Percentiles rank a stretch among this genome's conserved stretches.
These are phyloP conservation scores for Hansenula sp. DNA, from an alignment of 1,139 yeast species.

Conservation along the genomic window DNA sequence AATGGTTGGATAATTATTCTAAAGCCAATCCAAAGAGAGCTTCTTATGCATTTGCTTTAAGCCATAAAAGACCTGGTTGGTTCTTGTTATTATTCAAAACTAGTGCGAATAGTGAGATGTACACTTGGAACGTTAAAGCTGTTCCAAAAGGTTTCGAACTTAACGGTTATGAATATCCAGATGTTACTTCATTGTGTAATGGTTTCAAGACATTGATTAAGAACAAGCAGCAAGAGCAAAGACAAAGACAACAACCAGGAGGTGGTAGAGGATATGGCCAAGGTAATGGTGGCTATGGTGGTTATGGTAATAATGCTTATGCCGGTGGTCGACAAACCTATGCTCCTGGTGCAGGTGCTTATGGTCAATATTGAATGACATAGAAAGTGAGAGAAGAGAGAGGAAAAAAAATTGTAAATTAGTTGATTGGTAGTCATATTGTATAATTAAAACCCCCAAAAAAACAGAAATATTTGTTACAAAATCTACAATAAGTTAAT, in stretches of 20 bases:
- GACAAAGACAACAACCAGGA: conserved; percentile 2
- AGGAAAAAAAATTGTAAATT: neutral
- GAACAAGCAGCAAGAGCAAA: conserved; percentile 7
- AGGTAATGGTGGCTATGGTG: neutral
- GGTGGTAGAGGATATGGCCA: neutral
- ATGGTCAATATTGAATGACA: conserved; percentile 1
- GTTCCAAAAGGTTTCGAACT: conserved; percentile 82
- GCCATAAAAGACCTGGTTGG: conserved; percentile 91
- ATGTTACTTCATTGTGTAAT: conserved; percentile 81
- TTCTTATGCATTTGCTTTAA: conserved; percentile 87
- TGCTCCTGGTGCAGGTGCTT: neutral
- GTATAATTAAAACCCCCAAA: too few relatives aligned
- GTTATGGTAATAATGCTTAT: neutral
- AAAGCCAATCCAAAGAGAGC: conserved; percentile 89
- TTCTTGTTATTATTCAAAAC: conserved; percentile 81
- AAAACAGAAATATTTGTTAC: too few relatives aligned
- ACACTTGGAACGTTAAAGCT: conserved; percentile 87
- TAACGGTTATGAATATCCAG: conserved; percentile 78
- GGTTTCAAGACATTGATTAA: conserved; percentile 72
- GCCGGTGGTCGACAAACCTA: neutral
- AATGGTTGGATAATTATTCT: conserved; percentile 86
- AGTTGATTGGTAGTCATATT: neutral
- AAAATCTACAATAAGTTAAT: too few relatives aligned
- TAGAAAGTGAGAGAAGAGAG: neutral
- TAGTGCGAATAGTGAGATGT: conserved; percentile 65